Evolutionary conservation across 2,329 filamentous ascomycete genomes (phyloP), one percentile per base, ranked within the genome.

Genomic region (Aspergillus quadricinctus): DNA sequence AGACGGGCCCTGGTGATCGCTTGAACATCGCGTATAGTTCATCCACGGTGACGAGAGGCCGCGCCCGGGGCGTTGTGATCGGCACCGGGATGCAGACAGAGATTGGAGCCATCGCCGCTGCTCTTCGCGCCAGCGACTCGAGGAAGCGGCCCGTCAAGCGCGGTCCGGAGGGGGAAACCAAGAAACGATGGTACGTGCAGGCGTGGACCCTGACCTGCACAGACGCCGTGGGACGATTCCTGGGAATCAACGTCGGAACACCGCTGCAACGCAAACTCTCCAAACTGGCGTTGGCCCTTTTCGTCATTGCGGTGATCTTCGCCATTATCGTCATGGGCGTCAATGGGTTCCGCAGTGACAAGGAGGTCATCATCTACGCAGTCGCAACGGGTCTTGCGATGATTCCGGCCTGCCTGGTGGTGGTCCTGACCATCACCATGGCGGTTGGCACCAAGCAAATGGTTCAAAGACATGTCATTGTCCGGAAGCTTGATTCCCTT

Each of bases 251-350:
- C 54, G 81, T 87, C 11, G 87, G 88, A 49, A 89, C 87, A 10
- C 88, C 87, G 3, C 77, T 90, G 19, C 86, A 89, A 69, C 81
- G 82, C 63, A 88, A 87, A 66, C 77, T 90, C 17, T 87, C 86
- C 49, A 83, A 83, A 68, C 79, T 90, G 50, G 87, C 87, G 23
- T 77, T 89, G 19, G 69, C 87, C 2, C 80, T 89, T 1, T 89
- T 90, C 66, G 79, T 77, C 29, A 81, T 88, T 52, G 87, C 87
- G 2, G 81, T 90, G 11, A 65, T 89, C 27, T 87, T 86, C 59
- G 86, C 86, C 8, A 82, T 90, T 61, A 84, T 90, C 63, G 86
- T 89, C 41, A 80, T 88, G 48, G 86, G 78, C 6, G 83, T 86
- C 53, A 89, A 88, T 70, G 64, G 78, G 1, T 85, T 84, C 68